phyloP scores from a whole-genome alignment of 176 grass and related monocot species.

The Triticum aestivum region IWGSC_CS_RefSeq_v2.1 NC_057795.1:309134425-309134924 shows the following conservation, averaged over 20 bases:
- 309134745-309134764: not conserved
- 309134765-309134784: not conserved
- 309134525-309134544: conserved; percentile 24
- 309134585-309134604: conserved; percentile 86
- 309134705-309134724: not conserved
- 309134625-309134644: conserved; percentile 91
- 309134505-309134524: not conserved
- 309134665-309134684: conserved; percentile 79
- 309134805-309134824: not conserved
- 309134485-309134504: conserved; percentile 15
- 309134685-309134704: conserved; percentile 21
- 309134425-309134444: conserved; percentile 82
- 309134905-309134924: conserved; percentile 11
- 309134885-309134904: not conserved
- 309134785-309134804: conserved; percentile 21
- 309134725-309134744: conserved; percentile 28
- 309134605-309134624: conserved; percentile 98
- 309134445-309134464: conserved; percentile 89
- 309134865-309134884: conserved; percentile 8
- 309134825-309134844: not conserved
- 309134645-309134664: conserved; percentile 96
- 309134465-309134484: conserved; percentile 77
- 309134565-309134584: conserved; percentile 78
- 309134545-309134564: not conserved
- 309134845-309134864: not conserved